phyloP scores from a whole-genome alignment of 192 early-diverging fungal species.

The Funneliformis geosporum region DNA sequence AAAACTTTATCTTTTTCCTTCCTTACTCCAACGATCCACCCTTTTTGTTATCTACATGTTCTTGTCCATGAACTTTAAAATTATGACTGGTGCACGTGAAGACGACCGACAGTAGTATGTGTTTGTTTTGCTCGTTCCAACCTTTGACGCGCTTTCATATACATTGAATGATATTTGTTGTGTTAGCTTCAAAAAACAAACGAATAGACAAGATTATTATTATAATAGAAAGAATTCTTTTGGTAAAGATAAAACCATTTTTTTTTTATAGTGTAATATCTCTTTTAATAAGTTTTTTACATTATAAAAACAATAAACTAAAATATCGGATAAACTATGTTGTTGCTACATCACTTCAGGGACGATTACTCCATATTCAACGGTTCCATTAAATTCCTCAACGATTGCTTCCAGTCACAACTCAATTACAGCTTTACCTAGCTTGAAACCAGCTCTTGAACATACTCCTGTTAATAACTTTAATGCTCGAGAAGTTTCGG shows the following conservation, averaged over 20 bases:
- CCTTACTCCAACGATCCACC: neutral
- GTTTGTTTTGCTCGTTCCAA: too few relatives aligned
- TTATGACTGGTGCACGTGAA: conserved; percentile 14
- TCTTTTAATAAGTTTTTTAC: neutral
- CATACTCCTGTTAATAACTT: conserved; percentile 32
- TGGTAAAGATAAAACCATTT: neutral
- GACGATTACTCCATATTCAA: neutral
- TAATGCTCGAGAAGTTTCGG: conserved; percentile 29
- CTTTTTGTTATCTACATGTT: too few relatives aligned
- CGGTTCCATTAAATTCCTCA: neutral
- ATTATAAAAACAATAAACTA: neutral
- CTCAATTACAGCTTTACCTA: neutral
- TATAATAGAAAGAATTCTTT: conserved; percentile 24
- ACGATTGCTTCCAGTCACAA: neutral
- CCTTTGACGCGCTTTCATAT: neutral
- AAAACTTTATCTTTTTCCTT: too few relatives aligned
- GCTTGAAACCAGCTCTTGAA: neutral
- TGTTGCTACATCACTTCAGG: neutral
- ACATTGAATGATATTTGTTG: neutral
- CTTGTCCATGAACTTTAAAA: conserved; percentile 1
- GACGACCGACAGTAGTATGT: conserved; percentile 10
- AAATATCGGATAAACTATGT: neutral
- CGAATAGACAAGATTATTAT: neutral
- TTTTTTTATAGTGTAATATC: neutral
- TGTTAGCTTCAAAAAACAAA: conserved; percentile 28